phyloP scores from a whole-genome alignment of 805 yeast species.

The Saturnispora galanensis region DNA sequence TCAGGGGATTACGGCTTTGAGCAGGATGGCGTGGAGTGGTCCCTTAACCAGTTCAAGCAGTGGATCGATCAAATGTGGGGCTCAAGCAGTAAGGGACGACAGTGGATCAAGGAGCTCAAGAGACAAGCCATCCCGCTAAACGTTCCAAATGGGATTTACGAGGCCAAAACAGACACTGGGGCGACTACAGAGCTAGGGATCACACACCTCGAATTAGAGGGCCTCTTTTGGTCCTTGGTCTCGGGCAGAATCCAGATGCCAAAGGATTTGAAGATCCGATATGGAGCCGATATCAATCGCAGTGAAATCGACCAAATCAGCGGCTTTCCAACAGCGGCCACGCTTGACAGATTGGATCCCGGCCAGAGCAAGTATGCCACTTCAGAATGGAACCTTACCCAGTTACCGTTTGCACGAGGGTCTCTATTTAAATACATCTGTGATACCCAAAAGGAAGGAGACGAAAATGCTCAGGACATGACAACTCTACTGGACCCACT shows the following conservation, averaged over 20 bases:
- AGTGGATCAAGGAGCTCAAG: conserved; percentile 3
- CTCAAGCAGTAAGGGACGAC: not conserved
- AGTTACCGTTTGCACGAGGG: conserved; percentile 58
- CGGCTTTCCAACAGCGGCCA: conserved; percentile 53
- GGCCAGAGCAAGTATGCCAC: conserved; percentile 29
- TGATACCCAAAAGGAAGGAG: not conserved
- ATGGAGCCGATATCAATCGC: conserved; percentile 82
- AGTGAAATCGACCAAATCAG: conserved; percentile 53
- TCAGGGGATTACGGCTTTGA: conserved; percentile 62
- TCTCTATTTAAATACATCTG: conserved; percentile 55
- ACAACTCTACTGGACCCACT: not conserved
- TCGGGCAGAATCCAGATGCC: conserved; percentile 10
- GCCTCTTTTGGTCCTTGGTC: conserved; percentile 52
- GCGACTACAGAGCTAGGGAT: not conserved
- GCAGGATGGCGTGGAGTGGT: conserved; percentile 45
- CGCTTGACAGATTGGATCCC: not conserved
- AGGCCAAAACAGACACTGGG: not conserved
- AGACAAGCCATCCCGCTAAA: not conserved
- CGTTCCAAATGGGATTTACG: not conserved
- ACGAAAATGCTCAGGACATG: not conserved
- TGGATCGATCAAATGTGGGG: conserved; percentile 16
- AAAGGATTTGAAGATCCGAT: conserved; percentile 45
- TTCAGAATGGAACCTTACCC: conserved; percentile 71
- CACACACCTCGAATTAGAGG: conserved; percentile 41
- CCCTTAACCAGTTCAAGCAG: conserved; percentile 43